These are phyloP conservation scores for Ascochyta pisi DNA, from an alignment of 2,329 filamentous ascomycete genomes.

Conservation along the genomic window DNA sequence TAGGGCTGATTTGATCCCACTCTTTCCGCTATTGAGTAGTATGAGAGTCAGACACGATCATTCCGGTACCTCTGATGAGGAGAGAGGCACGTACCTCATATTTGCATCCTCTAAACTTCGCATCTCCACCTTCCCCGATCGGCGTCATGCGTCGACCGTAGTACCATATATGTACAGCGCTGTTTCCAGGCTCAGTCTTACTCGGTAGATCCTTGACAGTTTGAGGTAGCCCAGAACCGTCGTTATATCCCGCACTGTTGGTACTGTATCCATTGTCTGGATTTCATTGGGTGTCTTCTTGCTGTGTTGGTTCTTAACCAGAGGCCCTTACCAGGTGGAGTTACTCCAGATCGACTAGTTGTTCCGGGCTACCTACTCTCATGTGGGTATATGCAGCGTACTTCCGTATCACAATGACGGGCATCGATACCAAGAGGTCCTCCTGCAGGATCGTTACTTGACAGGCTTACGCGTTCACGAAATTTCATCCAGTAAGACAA, in stretches of 20 bases:
- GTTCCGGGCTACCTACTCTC: constrained; percentile 3
- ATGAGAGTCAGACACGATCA: not conserved
- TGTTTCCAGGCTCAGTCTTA: constrained; percentile 20
- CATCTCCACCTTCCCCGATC: constrained; percentile 34
- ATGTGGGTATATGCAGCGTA: constrained; percentile 13
- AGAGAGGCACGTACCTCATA: constrained; percentile 23
- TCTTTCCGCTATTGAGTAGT: no score
- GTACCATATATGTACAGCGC: constrained; percentile 26
- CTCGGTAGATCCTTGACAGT: constrained; percentile 21
- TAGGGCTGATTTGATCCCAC: not conserved
- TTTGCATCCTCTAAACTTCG: constrained; percentile 20
- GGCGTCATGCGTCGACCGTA: constrained; percentile 8
- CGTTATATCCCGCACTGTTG: constrained; percentile 13
- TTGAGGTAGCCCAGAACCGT: constrained; percentile 15
- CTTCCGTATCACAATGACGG: constrained; percentile 23
- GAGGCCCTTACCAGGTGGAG: constrained; percentile 2
- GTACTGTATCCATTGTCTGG: constrained; percentile 1
- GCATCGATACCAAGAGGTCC: constrained; percentile 22
- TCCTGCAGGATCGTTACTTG: constrained; percentile 32
- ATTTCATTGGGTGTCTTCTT: not conserved
- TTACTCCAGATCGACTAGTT: constrained; percentile 6
- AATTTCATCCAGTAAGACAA: not conserved
- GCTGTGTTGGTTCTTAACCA: not conserved
- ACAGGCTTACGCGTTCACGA: constrained; percentile 38
- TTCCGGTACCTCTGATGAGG: not conserved